Percentiles rank a stretch among this genome's conserved stretches.
These are phyloP conservation scores for Talaromyces sp. DNA, from an alignment of 2,329 filamentous ascomycete genomes.

Conservation along the genomic window DNA sequence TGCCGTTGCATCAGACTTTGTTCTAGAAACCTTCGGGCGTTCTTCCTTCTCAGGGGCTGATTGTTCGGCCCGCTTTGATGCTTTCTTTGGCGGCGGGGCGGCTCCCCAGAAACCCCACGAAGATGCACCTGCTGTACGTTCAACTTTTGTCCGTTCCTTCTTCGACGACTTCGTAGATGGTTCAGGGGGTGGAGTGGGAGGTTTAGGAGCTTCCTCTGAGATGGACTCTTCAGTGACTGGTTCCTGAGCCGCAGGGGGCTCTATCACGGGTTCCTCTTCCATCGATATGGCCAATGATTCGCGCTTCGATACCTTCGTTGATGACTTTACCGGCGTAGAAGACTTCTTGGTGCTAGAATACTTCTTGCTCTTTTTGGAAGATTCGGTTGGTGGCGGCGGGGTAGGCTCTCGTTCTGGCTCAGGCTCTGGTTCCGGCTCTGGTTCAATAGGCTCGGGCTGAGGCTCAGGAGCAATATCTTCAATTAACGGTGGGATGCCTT, in stretches of 20 bases:
- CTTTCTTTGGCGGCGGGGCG: conserved; percentile 47
- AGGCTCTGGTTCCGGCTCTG: conserved; percentile 29
- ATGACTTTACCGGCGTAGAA: conserved; percentile 23
- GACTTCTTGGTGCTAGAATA: conserved; percentile 23
- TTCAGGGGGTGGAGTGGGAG: conserved; percentile 50
- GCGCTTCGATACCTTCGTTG: conserved; percentile 22
- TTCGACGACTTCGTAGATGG: conserved; percentile 59
- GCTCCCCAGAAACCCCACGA: conserved; percentile 76
- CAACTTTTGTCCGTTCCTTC: conserved; percentile 75
- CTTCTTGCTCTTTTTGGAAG: conserved; percentile 36
- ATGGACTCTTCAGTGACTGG: conserved; percentile 26
- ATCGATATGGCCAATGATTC: conserved; percentile 22
- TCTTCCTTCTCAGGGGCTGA: conserved; percentile 37
- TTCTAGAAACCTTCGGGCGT: conserved; percentile 48
- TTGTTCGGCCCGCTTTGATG: conserved; percentile 46
- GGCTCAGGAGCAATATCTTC: conserved; percentile 20
- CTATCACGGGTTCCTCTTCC: conserved; percentile 11
- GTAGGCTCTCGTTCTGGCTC: conserved; percentile 6
- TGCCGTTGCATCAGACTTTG: conserved; percentile 56
- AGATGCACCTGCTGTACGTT: conserved; percentile 62
- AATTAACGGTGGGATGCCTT: conserved; percentile 11
- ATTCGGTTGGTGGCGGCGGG: not conserved
- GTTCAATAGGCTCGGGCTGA: not conserved
- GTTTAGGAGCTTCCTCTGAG: conserved; percentile 21
- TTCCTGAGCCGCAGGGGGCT: conserved; percentile 21